Evolutionary conservation across 441 rosid genomes (phyloP).

Genomic region (Gossypium schwendimanii): DNA sequence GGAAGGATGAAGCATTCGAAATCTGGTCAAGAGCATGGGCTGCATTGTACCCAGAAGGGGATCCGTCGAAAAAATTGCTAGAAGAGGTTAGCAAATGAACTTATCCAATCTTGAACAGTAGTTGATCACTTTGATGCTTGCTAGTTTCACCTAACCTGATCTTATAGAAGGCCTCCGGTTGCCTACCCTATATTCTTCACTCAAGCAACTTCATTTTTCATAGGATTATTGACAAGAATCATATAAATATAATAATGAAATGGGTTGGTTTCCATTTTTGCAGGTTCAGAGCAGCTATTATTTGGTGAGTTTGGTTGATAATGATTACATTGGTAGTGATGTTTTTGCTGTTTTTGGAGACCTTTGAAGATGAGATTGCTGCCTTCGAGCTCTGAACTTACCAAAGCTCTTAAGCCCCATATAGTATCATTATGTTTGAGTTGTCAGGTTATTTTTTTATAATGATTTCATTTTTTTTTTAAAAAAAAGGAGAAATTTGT

Average conservation of each 20-base stretch:
- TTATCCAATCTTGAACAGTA: not conserved
- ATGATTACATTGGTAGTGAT: conserved; percentile 68
- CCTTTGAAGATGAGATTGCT: conserved; percentile 28
- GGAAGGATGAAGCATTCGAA: conserved; percentile 97
- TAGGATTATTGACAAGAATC: not conserved
- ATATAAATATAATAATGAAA: not conserved
- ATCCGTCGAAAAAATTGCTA: conserved; percentile 56
- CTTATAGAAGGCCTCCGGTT: not conserved
- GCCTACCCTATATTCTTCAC: not conserved
- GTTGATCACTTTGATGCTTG: not conserved
- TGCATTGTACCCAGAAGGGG: conserved; percentile 61
- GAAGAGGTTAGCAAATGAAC: conserved; percentile 44
- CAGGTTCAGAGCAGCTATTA: conserved; percentile 78
- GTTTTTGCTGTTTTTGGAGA: conserved; percentile 63
- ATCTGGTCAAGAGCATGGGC: conserved; percentile 90
- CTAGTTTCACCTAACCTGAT: not conserved
- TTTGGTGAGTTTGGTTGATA: conserved; percentile 91
- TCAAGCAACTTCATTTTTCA: not conserved
- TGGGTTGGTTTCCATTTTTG: conserved; percentile 10
- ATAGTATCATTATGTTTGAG: not conserved
- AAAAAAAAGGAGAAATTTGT: not conserved
- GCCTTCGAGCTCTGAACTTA: not conserved
- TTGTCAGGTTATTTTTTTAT: not conserved
- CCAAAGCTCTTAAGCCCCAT: not conserved
- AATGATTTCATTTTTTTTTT: too few species aligned